Evolutionary conservation across 352 stramenopile genomes (phyloP).

Genomic region (Pythium dissimile): DNA sequence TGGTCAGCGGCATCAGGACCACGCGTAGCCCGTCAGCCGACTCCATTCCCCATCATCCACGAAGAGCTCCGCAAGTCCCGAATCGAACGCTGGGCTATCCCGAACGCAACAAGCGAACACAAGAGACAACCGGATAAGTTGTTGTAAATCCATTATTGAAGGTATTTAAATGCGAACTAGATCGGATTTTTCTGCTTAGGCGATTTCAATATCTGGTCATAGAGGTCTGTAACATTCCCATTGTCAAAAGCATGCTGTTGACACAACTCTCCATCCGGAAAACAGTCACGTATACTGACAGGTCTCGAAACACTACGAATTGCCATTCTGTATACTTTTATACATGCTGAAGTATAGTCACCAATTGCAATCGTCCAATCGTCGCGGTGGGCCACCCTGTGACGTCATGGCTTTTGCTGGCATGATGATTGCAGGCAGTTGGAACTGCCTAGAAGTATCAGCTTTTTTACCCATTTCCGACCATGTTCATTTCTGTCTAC

Average conservation of each 20-base stretch:
- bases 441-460: background rate
- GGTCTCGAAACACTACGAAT: too few relatives aligned
- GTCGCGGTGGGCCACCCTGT: background rate
- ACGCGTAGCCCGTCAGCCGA: background rate
- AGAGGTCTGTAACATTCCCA: background rate
- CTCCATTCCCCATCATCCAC: background rate
- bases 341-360: background rate
- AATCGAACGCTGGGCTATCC: conserved; percentile 5
- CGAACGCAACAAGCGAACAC: conserved; percentile 1
- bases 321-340: background rate
- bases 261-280: background rate
- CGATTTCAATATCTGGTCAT: background rate
- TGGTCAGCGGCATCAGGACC: conserved; percentile 1
- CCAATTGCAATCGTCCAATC: conserved; percentile 10
- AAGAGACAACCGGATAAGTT: background rate
- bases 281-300: background rate
- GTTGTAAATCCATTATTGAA: background rate
- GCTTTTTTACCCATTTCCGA: background rate
- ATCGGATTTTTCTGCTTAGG: too few relatives aligned
- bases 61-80: conserved; percentile 2
- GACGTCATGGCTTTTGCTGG: conserved; percentile 1
- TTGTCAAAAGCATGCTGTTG: conserved; percentile 3
- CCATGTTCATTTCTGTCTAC: too few relatives aligned
- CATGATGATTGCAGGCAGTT: background rate
- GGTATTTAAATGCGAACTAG: too few relatives aligned